Conservation (phyloP, 2,329 filamentous ascomycete species). For the Coniochaeta sp. region DNA sequence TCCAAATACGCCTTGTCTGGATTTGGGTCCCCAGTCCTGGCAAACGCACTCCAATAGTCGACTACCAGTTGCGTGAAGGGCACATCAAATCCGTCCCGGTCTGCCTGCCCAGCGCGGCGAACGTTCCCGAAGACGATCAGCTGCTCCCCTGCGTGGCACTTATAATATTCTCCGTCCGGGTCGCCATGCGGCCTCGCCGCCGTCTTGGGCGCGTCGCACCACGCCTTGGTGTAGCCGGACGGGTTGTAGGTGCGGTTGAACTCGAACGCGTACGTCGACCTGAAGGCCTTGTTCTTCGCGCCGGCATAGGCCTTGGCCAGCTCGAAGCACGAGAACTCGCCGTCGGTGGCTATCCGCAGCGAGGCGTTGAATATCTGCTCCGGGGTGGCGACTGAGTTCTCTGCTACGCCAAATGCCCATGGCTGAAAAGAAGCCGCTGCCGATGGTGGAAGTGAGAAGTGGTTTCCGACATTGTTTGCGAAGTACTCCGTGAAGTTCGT, state of each 20-base stretch:
- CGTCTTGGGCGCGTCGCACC: constrained; percentile 20
- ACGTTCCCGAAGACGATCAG: constrained; percentile 27
- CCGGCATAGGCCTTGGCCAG: constrained; percentile 25
- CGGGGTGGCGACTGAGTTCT: constrained; percentile 5
- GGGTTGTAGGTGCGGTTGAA: constrained; percentile 32
- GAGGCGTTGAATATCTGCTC: constrained; percentile 23
- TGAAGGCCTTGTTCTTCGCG: constrained; percentile 22
- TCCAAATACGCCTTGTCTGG: constrained; percentile 19
- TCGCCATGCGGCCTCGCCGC: constrained; percentile 21
- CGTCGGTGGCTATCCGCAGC: constrained; percentile 21
- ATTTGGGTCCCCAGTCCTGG: constrained; percentile 22
- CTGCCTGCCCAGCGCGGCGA: constrained; percentile 20
- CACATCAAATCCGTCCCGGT: constrained; percentile 26
- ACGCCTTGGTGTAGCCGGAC: constrained; percentile 17
- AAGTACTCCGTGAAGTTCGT: constrained; percentile 13
- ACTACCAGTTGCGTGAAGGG: constrained; percentile 23
- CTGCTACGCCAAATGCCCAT: constrained; percentile 7
- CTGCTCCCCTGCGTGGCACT: constrained; percentile 32
- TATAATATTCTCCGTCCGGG: constrained; percentile 28
- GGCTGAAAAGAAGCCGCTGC: constrained; percentile 9
- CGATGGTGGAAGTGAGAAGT: constrained; percentile 10
- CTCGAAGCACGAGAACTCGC: constrained; percentile 24
- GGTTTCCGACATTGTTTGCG: constrained; percentile 7
- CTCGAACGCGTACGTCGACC: constrained; percentile 23
- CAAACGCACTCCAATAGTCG: constrained; percentile 27